Conservation (phyloP, 164 flowering plant species). For the Protea cynaroides region DNA sequence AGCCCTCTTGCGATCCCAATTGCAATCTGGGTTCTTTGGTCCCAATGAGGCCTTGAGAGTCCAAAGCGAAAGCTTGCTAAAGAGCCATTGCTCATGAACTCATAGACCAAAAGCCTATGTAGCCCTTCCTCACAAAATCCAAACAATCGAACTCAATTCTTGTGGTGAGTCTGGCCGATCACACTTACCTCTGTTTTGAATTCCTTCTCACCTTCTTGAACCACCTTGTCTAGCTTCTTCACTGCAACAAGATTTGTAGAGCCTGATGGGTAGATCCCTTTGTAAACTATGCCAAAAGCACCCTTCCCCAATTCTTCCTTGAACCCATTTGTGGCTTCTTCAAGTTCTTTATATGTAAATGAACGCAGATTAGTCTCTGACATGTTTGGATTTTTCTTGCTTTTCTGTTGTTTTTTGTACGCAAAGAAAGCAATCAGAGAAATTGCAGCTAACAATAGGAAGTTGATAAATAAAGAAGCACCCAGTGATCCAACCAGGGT, state of each 20-base stretch:
- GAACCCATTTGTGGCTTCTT: constrained; percentile 19
- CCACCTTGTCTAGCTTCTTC: constrained; percentile 20
- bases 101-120: constrained; percentile 18
- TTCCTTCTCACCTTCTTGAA: constrained; percentile 16
- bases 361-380: not conserved
- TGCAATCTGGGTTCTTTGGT: constrained; percentile 5
- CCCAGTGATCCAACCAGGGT: no score
- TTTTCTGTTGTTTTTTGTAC: not conserved
- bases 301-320: constrained; percentile 24
- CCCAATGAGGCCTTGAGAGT: constrained; percentile 13
- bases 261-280: constrained; percentile 8
- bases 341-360: constrained; percentile 20
- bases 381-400: no score
- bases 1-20: constrained; percentile 16
- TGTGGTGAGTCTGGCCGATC: constrained; percentile 9
- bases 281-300: constrained; percentile 22
- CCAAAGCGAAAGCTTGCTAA: constrained; percentile 16
- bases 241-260: constrained; percentile 12
- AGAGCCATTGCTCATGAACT: constrained; percentile 18
- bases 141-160: constrained; percentile 12
- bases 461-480: no score
- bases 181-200: constrained; percentile 21
- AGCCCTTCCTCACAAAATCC: constrained; percentile 26
- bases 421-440: not conserved
- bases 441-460: no score